phyloP scores from a whole-genome alignment of 495 filamentous ascomycete genomes.

The Aspergillus indologenus region DNA sequence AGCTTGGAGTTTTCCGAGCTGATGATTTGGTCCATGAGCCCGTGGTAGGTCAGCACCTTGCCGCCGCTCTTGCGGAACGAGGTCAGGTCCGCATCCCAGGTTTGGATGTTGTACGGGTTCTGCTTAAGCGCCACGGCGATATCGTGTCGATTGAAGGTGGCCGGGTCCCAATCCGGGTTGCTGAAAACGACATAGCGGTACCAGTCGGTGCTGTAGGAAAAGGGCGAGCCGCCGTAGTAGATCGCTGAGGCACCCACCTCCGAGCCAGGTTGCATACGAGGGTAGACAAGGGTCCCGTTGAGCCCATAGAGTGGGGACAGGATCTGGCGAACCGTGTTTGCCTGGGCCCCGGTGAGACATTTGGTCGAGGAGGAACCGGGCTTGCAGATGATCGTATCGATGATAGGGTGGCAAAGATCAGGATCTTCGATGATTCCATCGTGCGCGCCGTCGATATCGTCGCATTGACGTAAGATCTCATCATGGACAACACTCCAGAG shows the following conservation, averaged over 20 bases:
- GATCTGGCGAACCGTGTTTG: conserved; percentile 51
- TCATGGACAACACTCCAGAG: conserved; percentile 52
- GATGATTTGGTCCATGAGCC: conserved; percentile 45
- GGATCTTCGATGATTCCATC: conserved; percentile 67
- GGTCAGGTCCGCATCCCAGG: conserved; percentile 48
- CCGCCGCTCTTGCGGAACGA: conserved; percentile 41
- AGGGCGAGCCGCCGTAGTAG: conserved; percentile 40
- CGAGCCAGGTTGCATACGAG: conserved; percentile 48
- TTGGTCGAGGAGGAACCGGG: conserved; percentile 24
- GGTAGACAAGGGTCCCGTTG: conserved; percentile 55
- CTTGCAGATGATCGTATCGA: conserved; percentile 52
- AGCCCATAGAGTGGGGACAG: conserved; percentile 51
- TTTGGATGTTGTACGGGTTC: conserved; percentile 49
- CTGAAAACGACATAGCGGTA: conserved; percentile 55
- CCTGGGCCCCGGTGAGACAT: conserved; percentile 57
- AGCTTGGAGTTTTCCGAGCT: conserved; percentile 41
- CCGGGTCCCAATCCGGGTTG: conserved; percentile 47
- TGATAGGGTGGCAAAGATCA: conserved; percentile 52
- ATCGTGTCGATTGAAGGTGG: conserved; percentile 38
- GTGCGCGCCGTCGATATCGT: conserved; percentile 57
- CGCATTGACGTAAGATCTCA: conserved; percentile 64
- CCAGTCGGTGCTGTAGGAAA: conserved; percentile 43
- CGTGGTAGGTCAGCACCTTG: conserved; percentile 52
- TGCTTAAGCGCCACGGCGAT: conserved; percentile 33
- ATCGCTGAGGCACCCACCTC: conserved; percentile 30